These are phyloP conservation scores for Fusarium sp. DNA, from an alignment of 2,329 filamentous ascomycete species.

Conservation along the genomic window DNA sequence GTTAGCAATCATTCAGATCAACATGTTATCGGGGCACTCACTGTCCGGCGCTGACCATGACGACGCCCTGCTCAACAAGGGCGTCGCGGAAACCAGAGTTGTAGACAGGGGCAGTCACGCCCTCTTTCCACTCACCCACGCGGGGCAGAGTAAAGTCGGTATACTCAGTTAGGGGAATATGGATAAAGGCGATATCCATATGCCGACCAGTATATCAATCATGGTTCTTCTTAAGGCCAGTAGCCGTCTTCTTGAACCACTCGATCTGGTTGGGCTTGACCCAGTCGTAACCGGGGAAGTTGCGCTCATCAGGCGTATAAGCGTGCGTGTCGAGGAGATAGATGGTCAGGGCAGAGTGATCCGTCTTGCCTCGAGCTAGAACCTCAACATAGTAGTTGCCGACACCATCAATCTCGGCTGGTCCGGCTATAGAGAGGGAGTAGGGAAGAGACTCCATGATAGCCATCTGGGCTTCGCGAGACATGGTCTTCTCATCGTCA, in stretches of 20 bases:
- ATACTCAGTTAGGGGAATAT: slow-evolving; percentile 96
- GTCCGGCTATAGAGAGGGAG: slow-evolving; percentile 87
- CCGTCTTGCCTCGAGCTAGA: slow-evolving; percentile 79
- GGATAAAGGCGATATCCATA: slow-evolving; percentile 96
- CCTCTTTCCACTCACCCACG: slow-evolving; percentile 80
- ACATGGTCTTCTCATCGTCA: slow-evolving; percentile 89
- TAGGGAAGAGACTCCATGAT: slow-evolving; percentile 89
- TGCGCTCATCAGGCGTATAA: slow-evolving; percentile 89
- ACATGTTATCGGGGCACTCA: slow-evolving; percentile 58
- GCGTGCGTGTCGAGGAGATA: slow-evolving; percentile 95
- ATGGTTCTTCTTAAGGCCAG: slow-evolving; percentile 80
- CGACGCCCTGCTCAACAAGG: slow-evolving; percentile 84
- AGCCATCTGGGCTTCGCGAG: slow-evolving; percentile 83
- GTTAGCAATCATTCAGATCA: slow-evolving; percentile 34
- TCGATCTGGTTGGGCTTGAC: slow-evolving; percentile 92
- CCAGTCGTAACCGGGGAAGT: slow-evolving; percentile 97
- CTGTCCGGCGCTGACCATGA: slow-evolving; percentile 93
- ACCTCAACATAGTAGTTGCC: slow-evolving; percentile 97
- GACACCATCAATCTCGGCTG: slow-evolving; percentile 86
- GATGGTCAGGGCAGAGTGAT: slow-evolving; percentile 92
- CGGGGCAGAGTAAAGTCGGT: slow-evolving; percentile 69
- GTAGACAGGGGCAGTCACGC: slow-evolving; percentile 86
- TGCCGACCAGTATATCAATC: slow-evolving; percentile 90
- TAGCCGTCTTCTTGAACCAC: slow-evolving; percentile 88
- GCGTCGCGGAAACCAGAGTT: slow-evolving; percentile 96